These are phyloP conservation scores for Astrocystis sublimbata DNA, from an alignment of 495 filamentous ascomycete species.

Conservation along the genomic window DNA sequence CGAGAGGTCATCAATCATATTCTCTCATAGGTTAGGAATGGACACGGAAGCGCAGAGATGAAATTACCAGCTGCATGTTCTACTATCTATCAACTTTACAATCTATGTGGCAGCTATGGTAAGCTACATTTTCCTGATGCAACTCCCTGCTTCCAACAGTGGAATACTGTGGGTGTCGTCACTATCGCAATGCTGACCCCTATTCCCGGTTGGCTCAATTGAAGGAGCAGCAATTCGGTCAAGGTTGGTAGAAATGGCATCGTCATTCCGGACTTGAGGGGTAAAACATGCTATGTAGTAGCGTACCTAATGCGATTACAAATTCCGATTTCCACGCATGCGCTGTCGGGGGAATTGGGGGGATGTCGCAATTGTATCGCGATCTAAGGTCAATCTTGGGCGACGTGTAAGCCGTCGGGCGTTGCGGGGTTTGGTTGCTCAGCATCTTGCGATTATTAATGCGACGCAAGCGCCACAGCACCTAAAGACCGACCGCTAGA, in stretches of 20 bases:
- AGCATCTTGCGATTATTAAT: slow-evolving; percentile 17
- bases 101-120: too few relatives aligned
- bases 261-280: background rate
- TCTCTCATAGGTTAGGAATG: too few relatives aligned
- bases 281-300: background rate
- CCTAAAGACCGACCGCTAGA: background rate
- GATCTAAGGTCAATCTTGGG: slow-evolving; percentile 9
- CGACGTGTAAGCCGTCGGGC: slow-evolving; percentile 1
- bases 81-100: too few relatives aligned
- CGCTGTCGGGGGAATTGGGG: background rate
- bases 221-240: background rate
- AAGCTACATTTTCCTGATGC: too few relatives aligned
- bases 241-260: background rate
- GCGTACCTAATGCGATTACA: slow-evolving; percentile 7
- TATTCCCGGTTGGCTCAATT: too few relatives aligned
- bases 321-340: background rate
- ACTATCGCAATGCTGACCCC: too few relatives aligned
- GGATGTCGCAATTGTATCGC: slow-evolving; percentile 14
- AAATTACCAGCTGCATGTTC: too few relatives aligned
- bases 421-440: slow-evolving; percentile 16
- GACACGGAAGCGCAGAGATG: too few relatives aligned
- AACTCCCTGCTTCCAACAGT: too few relatives aligned
- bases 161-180: too few relatives aligned
- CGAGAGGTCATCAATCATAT: background rate
- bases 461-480: background rate